These are phyloP conservation scores for Blastobotrys terrestris DNA, from an alignment of 805 yeast species.

Conservation along the genomic window DNA sequence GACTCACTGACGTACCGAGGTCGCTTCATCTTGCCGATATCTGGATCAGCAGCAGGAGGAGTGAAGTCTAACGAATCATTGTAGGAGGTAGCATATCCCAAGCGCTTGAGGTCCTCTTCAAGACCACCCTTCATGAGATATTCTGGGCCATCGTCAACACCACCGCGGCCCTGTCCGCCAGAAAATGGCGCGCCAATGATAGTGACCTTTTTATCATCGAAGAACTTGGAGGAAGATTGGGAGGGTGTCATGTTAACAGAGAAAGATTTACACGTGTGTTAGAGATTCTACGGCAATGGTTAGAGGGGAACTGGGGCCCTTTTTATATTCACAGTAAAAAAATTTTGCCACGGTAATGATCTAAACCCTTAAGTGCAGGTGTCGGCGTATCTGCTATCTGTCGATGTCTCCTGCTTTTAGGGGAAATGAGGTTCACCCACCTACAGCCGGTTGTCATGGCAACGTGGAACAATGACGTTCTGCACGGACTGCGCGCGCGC, in stretches of 20 bases:
- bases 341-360: not conserved
- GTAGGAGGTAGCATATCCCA: constrained; percentile 67
- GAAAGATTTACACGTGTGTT: not conserved
- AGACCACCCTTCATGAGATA: constrained; percentile 70
- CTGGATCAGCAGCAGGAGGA: constrained; percentile 43
- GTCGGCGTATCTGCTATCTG: not conserved
- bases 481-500: too few species aligned
- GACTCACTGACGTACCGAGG: constrained; percentile 74
- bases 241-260: not conserved
- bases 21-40: constrained; percentile 55
- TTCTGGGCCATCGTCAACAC: constrained; percentile 93
- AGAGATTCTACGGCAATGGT: not conserved
- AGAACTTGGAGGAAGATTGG: not conserved
- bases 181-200: constrained; percentile 86
- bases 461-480: too few species aligned
- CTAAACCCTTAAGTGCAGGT: constrained; percentile 1
- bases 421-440: not conserved
- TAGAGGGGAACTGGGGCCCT: not conserved
- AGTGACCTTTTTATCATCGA: constrained; percentile 28
- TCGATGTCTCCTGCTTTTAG: not conserved
- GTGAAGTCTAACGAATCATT: constrained; percentile 28
- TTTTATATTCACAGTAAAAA: not conserved
- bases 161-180: constrained; percentile 92
- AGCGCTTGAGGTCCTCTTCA: constrained; percentile 48
- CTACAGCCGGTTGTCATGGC: not conserved